Evolutionary conservation across 2,329 filamentous ascomycete genomes (phyloP), one percentile per base, ranked within the genome.

Genomic region (Colletotrichum orbiculare): DNA sequence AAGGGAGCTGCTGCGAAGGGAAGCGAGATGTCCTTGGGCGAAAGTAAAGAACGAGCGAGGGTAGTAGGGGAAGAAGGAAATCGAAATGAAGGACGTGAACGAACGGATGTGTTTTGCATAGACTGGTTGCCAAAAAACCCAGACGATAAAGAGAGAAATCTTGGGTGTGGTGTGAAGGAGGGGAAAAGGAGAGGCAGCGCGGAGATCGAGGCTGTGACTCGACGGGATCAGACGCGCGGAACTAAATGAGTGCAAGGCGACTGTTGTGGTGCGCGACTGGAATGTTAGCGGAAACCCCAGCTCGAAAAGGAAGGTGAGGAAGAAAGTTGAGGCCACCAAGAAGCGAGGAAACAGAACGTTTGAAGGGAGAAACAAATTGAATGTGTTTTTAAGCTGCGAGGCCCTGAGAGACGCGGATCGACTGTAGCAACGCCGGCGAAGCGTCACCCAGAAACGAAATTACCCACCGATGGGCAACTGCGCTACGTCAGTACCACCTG

Each of bases 111-210:
- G 47, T 33, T 57, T 66, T 37, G 33, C 41, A 63, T 66, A 66
- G 58, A 63, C 52, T 53, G 53, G 38, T 52, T 62, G 63, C 63
- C 63, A 66, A 64, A 66, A 64, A 66, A 64, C 45, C 54, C 64
- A 64, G 64, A 66, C 54, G 41, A 52, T 64, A 60, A 42, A 54
- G 60, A 58, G 64, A 60, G 64, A 35, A 49, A 34, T 53, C 15
- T 15, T 52, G 15, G 46, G 42, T 52, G 25, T 43, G 47, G 42
- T 53, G 41, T 35, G 59, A 55, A 53, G 48, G 52, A 17, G 56
- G 47, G 47, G 37, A 63, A 65, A 66, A 66, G 53, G 37, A 66
- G 60, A 56, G 62, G 50, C 59, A 57, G 62, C 62, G 58, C 53
- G 41, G 35, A 35, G 33, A 47, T 37, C 42, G 9, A 13, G 57